Evolutionary conservation across 2,329 filamentous ascomycete genomes (phyloP).

Genomic region (Trichoderma sp.): DNA sequence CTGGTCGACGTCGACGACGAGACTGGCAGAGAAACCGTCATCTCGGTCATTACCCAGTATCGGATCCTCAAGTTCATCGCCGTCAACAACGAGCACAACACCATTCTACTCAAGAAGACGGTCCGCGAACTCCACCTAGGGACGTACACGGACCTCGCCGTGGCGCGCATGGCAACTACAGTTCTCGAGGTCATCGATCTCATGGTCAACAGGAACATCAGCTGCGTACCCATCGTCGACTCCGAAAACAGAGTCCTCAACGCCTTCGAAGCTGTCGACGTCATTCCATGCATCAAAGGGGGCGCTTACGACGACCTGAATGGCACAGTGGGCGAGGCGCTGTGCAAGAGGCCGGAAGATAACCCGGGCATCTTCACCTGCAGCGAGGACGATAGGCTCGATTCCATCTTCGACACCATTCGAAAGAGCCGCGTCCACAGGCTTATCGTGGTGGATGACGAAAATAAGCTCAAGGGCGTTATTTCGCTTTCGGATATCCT

Average conservation of each 20-base stretch:
- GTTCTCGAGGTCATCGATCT: conserved; percentile 94
- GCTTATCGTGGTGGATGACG: conserved; percentile 89
- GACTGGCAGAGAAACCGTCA: conserved; percentile 87
- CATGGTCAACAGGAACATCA: conserved; percentile 92
- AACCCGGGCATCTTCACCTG: conserved; percentile 98
- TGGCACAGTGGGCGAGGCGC: conserved; percentile 82
- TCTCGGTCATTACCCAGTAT: conserved; percentile 97
- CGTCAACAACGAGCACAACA: conserved; percentile 85
- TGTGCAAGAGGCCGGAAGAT: conserved; percentile 84
- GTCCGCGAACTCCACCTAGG: conserved; percentile 83
- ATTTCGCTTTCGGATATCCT: conserved; percentile 95
- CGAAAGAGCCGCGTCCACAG: conserved; percentile 93
- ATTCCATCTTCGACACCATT: conserved; percentile 96
- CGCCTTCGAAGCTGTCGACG: conserved; percentile 96
- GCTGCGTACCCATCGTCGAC: conserved; percentile 91
- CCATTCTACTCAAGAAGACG: conserved; percentile 84
- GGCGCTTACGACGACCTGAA: conserved; percentile 90
- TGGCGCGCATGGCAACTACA: conserved; percentile 83
- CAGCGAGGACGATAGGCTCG: conserved; percentile 85
- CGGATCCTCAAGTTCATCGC: conserved; percentile 98
- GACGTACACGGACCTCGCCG: conserved; percentile 79
- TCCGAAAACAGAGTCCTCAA: conserved; percentile 78
- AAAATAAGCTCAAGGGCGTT: conserved; percentile 82
- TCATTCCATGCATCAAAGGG: conserved; percentile 93
- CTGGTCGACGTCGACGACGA: conserved; percentile 94